Base-by-base conservation (phyloP, 352 stramenopile species). In the Pythium diclinum region DNA sequence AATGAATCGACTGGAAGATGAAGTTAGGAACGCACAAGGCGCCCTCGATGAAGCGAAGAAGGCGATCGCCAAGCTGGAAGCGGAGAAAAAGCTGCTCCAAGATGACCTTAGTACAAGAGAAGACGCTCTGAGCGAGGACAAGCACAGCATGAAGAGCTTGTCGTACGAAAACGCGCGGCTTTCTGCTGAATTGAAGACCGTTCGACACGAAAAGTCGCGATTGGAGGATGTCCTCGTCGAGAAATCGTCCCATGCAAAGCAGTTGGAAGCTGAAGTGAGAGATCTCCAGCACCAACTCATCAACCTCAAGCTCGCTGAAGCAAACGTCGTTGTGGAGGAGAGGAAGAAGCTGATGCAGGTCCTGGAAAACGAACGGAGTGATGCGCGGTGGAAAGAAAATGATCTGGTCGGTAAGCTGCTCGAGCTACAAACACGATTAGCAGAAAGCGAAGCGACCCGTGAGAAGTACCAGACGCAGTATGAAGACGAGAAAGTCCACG, bases 401-500 rank as follows among this genome's bases (percentile, higher is more conserved):
- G 77, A 90, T 44, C 30, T 91, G 11, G 23, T 85, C 3, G 54
- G 33, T 0, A 79, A 86, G 42, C 32, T 87, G 0, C 71, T 75
- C 5, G 82, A 91, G 1, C 36, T 87, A 3, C 74, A 85, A 33
- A 80, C 61, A 25, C 79, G 73, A 7, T 51, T 89, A 5, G 78
- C 64, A 0, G 81, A 89, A 56, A 75, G 69, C 21, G 82, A 94
- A 47, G 79, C 82, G 0, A 40, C 48, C 0, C 72, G 68, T 1
- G 75, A 88, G 28, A 89, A 87, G 30, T 91, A 78, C 40, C 78
- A 85, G 34, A 84, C 63, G 3, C 84, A 93, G 63, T 88, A 81
- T 44, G 86, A 94, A 55, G 86, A 93, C 53, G 86, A 94, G 59
- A 83, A 83, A 33, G 59, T 91, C 0, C 83, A 92, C 32, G 81